These are phyloP conservation scores for Raphanus raphanistrum DNA, from an alignment of 345 rosid genomes.

Conservation along the genomic window DNA sequence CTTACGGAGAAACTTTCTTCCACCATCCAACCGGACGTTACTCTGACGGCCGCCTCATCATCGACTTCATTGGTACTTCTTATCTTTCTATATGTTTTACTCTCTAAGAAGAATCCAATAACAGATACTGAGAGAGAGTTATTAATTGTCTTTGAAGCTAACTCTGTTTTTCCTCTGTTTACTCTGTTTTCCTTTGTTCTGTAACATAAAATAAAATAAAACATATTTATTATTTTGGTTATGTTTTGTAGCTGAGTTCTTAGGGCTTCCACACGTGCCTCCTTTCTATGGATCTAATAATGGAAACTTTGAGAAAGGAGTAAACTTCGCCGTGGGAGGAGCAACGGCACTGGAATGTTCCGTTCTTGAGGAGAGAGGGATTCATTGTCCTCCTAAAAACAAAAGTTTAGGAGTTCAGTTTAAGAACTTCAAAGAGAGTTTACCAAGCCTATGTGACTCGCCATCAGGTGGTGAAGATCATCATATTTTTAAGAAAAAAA, in stretches of 20 bases:
- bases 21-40: slow-evolving; percentile 49
- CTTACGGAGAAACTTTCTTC: slow-evolving; percentile 53
- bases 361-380: slow-evolving; percentile 35
- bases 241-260: slow-evolving; percentile 40
- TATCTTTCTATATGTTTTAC: not conserved
- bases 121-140: not conserved
- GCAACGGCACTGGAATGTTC: slow-evolving; percentile 45
- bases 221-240: not conserved
- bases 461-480: slow-evolving; percentile 29
- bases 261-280: slow-evolving; percentile 44
- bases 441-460: slow-evolving; percentile 41
- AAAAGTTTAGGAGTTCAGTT: slow-evolving; percentile 45
- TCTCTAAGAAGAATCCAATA: slow-evolving; percentile 12
- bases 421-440: slow-evolving; percentile 39
- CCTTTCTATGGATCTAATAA: slow-evolving; percentile 40
- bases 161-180: too few relatives aligned
- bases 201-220: too few relatives aligned
- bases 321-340: slow-evolving; percentile 52
- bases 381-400: slow-evolving; percentile 14
- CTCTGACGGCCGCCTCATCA: slow-evolving; percentile 52
- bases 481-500: not conserved
- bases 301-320: slow-evolving; percentile 40
- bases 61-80: slow-evolving; percentile 53
- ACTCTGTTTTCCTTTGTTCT: too few relatives aligned
- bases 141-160: too few relatives aligned